Evolutionary conservation across 106 monocot species (phyloP).

Genomic region (Dioscorea zingiberensis): DNA sequence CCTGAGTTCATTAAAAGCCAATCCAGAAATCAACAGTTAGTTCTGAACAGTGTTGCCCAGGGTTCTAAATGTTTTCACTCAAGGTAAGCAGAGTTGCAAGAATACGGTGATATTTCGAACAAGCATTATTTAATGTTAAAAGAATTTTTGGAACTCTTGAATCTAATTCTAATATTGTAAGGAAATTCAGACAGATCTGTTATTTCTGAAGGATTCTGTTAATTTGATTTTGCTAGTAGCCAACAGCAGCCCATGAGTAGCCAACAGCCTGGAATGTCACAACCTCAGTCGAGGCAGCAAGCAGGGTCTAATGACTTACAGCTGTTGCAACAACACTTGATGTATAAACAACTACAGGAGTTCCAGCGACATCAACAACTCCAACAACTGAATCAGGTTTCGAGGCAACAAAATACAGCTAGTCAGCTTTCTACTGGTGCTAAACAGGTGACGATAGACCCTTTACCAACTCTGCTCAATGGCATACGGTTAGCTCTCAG

Average conservation of each 20-base stretch:
- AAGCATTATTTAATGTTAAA: too few species aligned
- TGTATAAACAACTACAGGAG: slow-evolving; percentile 37
- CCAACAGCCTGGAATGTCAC: slow-evolving; percentile 1
- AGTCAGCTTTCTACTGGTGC: slow-evolving; percentile 12
- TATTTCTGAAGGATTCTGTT: too few species aligned
- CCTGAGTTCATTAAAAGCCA: too few species aligned
- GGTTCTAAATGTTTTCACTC: too few species aligned
- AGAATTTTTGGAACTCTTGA: too few species aligned
- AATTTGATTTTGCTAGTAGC: slow-evolving; percentile 21
- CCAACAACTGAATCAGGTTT: slow-evolving; percentile 24
- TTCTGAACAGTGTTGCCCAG: too few species aligned
- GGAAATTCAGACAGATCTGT: too few species aligned
- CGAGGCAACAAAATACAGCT: slow-evolving; percentile 11
- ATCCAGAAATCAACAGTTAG: too few species aligned
- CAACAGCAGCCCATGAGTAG: slow-evolving; percentile 9
- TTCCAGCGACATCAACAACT: slow-evolving; percentile 37
- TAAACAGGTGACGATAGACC: slow-evolving; percentile 11
- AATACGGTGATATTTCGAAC: too few species aligned
- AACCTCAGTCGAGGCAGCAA: slow-evolving; percentile 16
- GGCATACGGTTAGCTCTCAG: slow-evolving; percentile 20
- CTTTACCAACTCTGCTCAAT: slow-evolving; percentile 13
- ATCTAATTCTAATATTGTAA: too few species aligned
- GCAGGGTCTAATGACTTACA: slow-evolving; percentile 13
- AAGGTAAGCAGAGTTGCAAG: too few species aligned
- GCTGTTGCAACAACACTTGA: slow-evolving; percentile 39